Percentiles rank a stretch among this genome's conserved stretches.
These are phyloP conservation scores for Boletus reticulatus DNA, from an alignment of 768 basidiomycete genomes.

Conservation along the genomic window DNA sequence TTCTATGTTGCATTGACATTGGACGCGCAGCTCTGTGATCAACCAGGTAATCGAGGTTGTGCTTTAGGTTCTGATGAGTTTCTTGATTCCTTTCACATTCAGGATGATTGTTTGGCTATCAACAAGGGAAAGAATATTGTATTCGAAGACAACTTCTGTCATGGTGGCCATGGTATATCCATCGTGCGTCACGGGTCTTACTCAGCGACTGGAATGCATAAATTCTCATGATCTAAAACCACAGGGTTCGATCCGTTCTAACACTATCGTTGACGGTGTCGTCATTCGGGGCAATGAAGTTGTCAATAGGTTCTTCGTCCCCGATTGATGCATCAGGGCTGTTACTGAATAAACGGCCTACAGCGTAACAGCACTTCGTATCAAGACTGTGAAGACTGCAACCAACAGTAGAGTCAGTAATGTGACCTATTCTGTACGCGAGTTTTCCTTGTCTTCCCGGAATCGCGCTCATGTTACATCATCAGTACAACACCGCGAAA, in stretches of 20 bases:
- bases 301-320: slow-evolving; percentile 44
- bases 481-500: slow-evolving; percentile 52
- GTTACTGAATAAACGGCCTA: background rate
- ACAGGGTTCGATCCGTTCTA: slow-evolving; percentile 55
- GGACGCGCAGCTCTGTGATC: slow-evolving; percentile 13
- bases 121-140: slow-evolving; percentile 42
- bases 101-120: slow-evolving; percentile 65
- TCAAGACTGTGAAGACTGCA: slow-evolving; percentile 52
- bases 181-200: slow-evolving; percentile 34
- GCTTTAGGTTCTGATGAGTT: background rate
- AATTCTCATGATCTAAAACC: background rate
- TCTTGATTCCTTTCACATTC: slow-evolving; percentile 2
- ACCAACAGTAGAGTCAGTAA: slow-evolving; percentile 46
- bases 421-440: slow-evolving; percentile 46
- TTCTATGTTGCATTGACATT: background rate
- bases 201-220: background rate
- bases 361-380: slow-evolving; percentile 56
- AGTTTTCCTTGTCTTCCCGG: background rate
- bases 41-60: slow-evolving; percentile 22
- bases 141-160: slow-evolving; percentile 52
- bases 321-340: background rate
- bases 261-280: slow-evolving; percentile 45
- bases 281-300: slow-evolving; percentile 51
- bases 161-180: slow-evolving; percentile 63
- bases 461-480: background rate